A percentile compares a stretch with the other conserved stretches of the same genome.
phyloP scores from a whole-genome alignment of 2,329 filamentous ascomycete genomes.

The Botrytis deweyae region DNA sequence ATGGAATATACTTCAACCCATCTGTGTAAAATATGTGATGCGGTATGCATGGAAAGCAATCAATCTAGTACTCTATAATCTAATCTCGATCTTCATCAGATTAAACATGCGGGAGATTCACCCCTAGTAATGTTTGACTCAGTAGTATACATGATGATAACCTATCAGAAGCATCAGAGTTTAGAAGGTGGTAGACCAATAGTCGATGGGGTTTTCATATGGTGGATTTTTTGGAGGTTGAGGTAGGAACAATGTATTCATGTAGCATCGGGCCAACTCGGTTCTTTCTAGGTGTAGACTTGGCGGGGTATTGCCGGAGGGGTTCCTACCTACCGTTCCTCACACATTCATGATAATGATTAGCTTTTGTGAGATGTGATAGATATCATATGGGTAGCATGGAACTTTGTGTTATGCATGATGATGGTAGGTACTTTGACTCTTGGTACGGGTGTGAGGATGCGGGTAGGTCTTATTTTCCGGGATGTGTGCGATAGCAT shows the following conservation, averaged over 20 bases:
- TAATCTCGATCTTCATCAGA: slow-evolving; percentile 12
- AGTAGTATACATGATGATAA: background rate
- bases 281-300: background rate
- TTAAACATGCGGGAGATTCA: background rate
- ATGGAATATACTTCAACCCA: background rate
- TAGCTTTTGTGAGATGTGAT: slow-evolving; percentile 10
- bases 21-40: background rate
- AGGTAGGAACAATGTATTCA: background rate
- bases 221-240: background rate
- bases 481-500: background rate
- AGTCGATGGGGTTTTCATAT: background rate
- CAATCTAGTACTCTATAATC: background rate
- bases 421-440: background rate
- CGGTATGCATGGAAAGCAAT: slow-evolving; percentile 5
- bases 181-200: background rate
- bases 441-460: background rate
- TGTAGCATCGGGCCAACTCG: slow-evolving; percentile 8
- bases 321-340: background rate
- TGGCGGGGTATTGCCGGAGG: background rate
- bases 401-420: slow-evolving; percentile 4
- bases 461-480: background rate
- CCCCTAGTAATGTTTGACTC: background rate
- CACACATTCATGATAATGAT: background rate
- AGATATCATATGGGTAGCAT: slow-evolving; percentile 1
- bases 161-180: background rate